Base-by-base conservation (phyloP, 1,284 basidiomycete species). In the Ganoderma meredithae region DNA sequence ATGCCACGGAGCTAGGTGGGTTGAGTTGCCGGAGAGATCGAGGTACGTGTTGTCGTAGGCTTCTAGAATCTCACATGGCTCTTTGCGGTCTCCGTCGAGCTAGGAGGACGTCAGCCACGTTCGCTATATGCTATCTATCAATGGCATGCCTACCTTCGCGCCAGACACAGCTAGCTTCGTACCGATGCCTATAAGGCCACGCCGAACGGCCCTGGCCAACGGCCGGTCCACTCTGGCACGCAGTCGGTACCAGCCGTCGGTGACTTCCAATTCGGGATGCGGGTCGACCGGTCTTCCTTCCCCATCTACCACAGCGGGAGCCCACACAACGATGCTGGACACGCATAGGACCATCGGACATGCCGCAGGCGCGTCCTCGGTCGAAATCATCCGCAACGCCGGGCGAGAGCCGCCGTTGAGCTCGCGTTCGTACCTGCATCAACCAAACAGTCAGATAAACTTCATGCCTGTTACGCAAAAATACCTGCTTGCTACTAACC, bases 181-280 rank as follows among this genome's bases (percentile, higher is more conserved):
- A 0, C 97, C 97, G 1, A 93, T 82, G 33, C 83, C 81, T 59
- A 99, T 86, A 56, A 86, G 84, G 0, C 92, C 90, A 25, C 85
- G 86, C 47, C 81, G 81, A 6, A 94, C 83, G 0, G 95, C 97
- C 31, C 91, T 85, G 1, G 84, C 84, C 10, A 99, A 82, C 1
- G 92, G 86, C 15, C 84, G 82, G 78, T 99, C 97, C 6, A 95
- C 83, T 49, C 85, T 84, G 0, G 95, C 93, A 13, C 90, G 87
- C 15, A 99, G 85, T 41, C 89, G 84, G 76, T 99, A 99, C 98
- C 97, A 99, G 10, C 97, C 97, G 76, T 99, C 98, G 0, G 95
- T 96, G 15, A 99, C 83, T 79, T 98, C 96, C 7, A 97, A 81
- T 69, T 90, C 85, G 27, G 88, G 85, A 71, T 83, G 76, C 31